These are phyloP conservation scores for Metschnikowia matae DNA, from an alignment of 805 yeast species.

Conservation along the genomic window DNA sequence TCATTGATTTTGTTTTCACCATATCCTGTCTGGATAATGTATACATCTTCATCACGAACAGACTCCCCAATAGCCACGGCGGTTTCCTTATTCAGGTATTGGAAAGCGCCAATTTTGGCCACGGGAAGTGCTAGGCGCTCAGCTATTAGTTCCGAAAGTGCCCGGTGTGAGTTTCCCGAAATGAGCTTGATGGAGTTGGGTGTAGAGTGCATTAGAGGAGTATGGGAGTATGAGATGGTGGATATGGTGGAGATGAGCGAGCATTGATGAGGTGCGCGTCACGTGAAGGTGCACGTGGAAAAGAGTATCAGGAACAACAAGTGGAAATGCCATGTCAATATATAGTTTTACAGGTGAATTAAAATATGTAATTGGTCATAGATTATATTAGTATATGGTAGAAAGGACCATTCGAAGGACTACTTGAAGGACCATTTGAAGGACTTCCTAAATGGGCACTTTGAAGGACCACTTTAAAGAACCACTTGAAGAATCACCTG, in stretches of 20 bases:
- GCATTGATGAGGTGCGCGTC: not conserved
- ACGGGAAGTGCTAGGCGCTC: slow-evolving; percentile 59
- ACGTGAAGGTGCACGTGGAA: not conserved
- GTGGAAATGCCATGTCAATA: no score
- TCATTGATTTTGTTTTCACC: slow-evolving; percentile 77
- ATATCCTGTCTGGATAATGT: slow-evolving; percentile 78
- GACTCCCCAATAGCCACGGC: slow-evolving; percentile 84
- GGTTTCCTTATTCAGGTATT: slow-evolving; percentile 84
- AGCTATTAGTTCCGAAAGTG: slow-evolving; percentile 70
- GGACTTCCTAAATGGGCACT: no score
- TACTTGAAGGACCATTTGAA: no score
- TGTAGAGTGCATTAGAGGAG: slow-evolving; percentile 12
- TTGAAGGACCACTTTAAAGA: no score
- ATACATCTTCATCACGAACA: slow-evolving; percentile 87
- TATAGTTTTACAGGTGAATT: no score
- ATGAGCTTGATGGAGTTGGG: slow-evolving; percentile 48
- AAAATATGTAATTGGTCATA: no score
- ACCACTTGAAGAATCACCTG: no score
- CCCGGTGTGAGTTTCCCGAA: slow-evolving; percentile 78
- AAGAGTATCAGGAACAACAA: no score
- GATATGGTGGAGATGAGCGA: not conserved
- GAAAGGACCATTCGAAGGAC: no score
- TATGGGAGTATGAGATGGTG: no score
- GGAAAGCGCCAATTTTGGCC: slow-evolving; percentile 75
- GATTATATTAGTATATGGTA: no score